Conservation (phyloP, 1,284 basidiomycete genomes). For the Ustilago loliicola region DNA sequence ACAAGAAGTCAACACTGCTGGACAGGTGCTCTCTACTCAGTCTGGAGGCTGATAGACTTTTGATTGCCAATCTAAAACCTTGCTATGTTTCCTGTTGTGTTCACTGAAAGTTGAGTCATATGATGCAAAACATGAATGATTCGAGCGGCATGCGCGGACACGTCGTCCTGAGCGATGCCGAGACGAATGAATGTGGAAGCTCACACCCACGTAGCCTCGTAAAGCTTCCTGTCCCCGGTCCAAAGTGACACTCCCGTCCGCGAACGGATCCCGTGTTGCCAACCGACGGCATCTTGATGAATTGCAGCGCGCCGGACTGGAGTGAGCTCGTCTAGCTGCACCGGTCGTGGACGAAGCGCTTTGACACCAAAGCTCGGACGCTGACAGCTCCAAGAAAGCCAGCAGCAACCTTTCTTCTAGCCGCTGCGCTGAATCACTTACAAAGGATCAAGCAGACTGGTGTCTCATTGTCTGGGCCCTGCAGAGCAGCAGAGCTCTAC, state of each 20-base stretch:
- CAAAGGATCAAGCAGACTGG: background rate
- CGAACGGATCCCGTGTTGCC: background rate
- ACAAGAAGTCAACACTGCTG: background rate
- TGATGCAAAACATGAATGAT: no score
- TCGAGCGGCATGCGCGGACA: no score
- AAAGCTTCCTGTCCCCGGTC: background rate
- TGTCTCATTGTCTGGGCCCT: background rate
- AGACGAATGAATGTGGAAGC: no score
- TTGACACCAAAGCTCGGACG: background rate
- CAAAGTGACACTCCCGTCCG: background rate
- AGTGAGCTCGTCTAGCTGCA: background rate
- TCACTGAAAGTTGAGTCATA: no score
- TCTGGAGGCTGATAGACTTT: background rate
- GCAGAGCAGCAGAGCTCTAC: background rate
- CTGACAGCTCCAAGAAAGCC: background rate
- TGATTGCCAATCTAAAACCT: background rate
- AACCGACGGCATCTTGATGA: background rate
- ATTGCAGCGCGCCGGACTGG: no score
- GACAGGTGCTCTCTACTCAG: background rate
- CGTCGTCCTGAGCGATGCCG: no score
- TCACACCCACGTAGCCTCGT: no score
- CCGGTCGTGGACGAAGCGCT: no score
- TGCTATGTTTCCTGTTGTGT: no score
- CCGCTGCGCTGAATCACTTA: background rate
- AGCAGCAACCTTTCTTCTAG: background rate